A percentile compares a stretch with the other conserved stretches of the same genome.
These are phyloP conservation scores for Xerocomus nothofagi DNA, from an alignment of 1,284 basidiomycete genomes.

Conservation along the genomic window DNA sequence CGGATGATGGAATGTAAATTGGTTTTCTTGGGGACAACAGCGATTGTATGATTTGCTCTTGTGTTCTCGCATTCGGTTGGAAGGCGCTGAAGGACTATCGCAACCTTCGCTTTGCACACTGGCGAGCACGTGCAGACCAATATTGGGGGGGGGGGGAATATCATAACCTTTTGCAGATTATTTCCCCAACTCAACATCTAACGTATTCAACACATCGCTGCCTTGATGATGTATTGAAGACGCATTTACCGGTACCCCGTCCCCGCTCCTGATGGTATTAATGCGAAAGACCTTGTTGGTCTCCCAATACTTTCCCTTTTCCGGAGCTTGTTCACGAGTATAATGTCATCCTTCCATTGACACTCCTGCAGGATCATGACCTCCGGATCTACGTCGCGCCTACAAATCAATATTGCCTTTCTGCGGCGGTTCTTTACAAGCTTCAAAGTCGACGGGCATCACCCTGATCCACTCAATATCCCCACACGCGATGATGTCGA, in stretches of 20 bases:
- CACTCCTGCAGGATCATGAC: slow-evolving; percentile 49
- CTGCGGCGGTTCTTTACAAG: slow-evolving; percentile 44
- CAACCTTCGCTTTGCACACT: slow-evolving; percentile 53
- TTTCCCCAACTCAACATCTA: slow-evolving; percentile 17
- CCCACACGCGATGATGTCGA: slow-evolving; percentile 57
- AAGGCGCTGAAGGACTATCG: slow-evolving; percentile 61
- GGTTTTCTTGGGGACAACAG: slow-evolving; percentile 47
- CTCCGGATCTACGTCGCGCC: slow-evolving; percentile 48
- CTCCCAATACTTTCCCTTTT: slow-evolving; percentile 1
- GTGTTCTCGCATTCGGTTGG: slow-evolving; percentile 68
- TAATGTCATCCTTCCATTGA: slow-evolving; percentile 48
- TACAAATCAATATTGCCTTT: slow-evolving; percentile 44
- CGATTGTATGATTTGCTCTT: slow-evolving; percentile 67
- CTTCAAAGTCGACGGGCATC: slow-evolving; percentile 54
- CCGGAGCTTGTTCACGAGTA: slow-evolving; percentile 43
- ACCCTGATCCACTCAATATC: slow-evolving; percentile 51
- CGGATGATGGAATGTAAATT: slow-evolving; percentile 37
- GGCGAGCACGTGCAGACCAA: slow-evolving; percentile 36
- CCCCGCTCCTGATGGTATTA: background rate
- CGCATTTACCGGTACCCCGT: background rate
- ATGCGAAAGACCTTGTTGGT: background rate
- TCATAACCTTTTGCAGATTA: slow-evolving; percentile 19
- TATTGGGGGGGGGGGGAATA: background rate
- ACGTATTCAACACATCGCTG: background rate
- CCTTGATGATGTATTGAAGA: background rate